Evolutionary conservation across 495 filamentous ascomycete species (phyloP).

Genomic region (Penicillium cataractarum): DNA sequence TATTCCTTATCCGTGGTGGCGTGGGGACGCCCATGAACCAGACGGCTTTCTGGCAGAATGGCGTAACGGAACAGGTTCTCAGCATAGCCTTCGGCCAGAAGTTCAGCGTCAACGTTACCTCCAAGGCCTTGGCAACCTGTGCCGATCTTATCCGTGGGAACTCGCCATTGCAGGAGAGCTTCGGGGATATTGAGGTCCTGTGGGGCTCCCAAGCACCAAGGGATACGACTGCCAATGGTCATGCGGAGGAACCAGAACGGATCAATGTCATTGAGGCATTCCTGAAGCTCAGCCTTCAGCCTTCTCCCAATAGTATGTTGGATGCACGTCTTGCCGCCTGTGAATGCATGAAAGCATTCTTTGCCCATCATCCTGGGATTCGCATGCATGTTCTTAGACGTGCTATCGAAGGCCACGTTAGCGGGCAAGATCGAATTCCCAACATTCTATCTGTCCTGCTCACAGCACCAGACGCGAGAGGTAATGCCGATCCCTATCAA

Average conservation of each 20-base stretch:
- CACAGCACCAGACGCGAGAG: slow-evolving; percentile 57
- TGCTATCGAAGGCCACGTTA: slow-evolving; percentile 84
- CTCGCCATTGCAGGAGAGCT: slow-evolving; percentile 74
- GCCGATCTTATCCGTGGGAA: slow-evolving; percentile 90
- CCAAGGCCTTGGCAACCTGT: slow-evolving; percentile 82
- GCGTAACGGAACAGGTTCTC: slow-evolving; percentile 78
- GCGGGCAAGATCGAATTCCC: slow-evolving; percentile 80
- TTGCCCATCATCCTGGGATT: slow-evolving; percentile 76
- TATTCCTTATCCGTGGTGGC: slow-evolving; percentile 82
- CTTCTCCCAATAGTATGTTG: slow-evolving; percentile 65
- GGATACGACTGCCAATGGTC: slow-evolving; percentile 44
- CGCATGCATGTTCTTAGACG: slow-evolving; percentile 81
- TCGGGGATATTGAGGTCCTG: slow-evolving; percentile 71
- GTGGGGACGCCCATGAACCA: slow-evolving; percentile 83
- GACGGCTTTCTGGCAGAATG: slow-evolving; percentile 78
- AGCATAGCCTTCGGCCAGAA: slow-evolving; percentile 80
- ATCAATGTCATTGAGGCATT: slow-evolving; percentile 94
- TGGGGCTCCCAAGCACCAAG: slow-evolving; percentile 36
- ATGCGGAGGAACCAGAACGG: slow-evolving; percentile 48
- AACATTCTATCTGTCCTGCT: slow-evolving; percentile 87
- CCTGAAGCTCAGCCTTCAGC: slow-evolving; percentile 81
- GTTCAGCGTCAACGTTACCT: slow-evolving; percentile 75
- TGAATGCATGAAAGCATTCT: slow-evolving; percentile 91
- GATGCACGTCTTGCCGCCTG: slow-evolving; percentile 83
- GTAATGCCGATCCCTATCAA: slow-evolving; percentile 80